Evolutionary conservation across 192 early-diverging fungal species (phyloP), one percentile per base, ranked within the genome.

Genomic region (Mortierella antarctica): DNA sequence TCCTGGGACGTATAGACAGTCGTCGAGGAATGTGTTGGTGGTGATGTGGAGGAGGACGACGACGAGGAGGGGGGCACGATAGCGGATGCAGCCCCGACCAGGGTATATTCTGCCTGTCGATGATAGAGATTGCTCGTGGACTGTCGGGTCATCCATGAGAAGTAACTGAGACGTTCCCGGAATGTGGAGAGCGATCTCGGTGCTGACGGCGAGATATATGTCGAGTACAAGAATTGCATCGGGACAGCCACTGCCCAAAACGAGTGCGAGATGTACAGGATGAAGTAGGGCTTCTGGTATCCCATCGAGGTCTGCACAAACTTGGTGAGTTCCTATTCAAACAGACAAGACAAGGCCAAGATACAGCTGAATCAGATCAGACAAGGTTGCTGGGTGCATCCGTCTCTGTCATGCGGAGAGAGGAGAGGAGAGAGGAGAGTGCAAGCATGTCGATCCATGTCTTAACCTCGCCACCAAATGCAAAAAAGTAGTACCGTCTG

Each of bases 271-370:
- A 86, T 83, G 63, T 87, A 89, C 67, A 91, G 67, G 49, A 91
- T 84, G 67, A 91, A 88, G 69, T 89, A 89, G n/a, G 90, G 90
- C 67, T 91, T 91, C 6, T 82, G 77, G 39, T 83, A 91, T 14
- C 86, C 80, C 53, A 83, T 85, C 2, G 79, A 83, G 48, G 78
- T 84, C 54, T 91, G 89, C 10, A 91, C 88, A 61, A 85, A 85
- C 65, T 90, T 89, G 44, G 87, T 87, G 18, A 91, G 71, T 49
- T 89, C 87, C 82, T 85, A 59, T 56, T 55, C 57, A 52, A 31
- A 42, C 7, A 1, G 11, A 59, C 23, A 31, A 1, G 11, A 59
- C 23, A 31, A 31, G 31, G 31, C 31, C 31, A 31, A 31, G 31
- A 31, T 31, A 31, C 31, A 31, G 31, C 31, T 31, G 31, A 1